Conservation (phyloP, 768 basidiomycete species). For the Aureoboletus auriporus region DNA sequence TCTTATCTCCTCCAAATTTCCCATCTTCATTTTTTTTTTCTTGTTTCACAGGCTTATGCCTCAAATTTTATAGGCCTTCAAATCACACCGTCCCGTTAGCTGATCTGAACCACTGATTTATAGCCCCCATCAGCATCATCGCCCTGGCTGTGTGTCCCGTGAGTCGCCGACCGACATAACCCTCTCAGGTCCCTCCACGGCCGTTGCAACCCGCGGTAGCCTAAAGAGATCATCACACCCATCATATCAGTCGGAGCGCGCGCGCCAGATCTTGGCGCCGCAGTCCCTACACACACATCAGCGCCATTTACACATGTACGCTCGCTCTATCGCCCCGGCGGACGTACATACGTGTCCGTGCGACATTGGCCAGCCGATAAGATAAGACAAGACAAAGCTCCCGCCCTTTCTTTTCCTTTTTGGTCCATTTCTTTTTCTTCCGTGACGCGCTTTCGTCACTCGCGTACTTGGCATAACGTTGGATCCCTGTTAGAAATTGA, state of each 20-base stretch:
- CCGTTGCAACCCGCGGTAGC: slow-evolving; percentile 18
- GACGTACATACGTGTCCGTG: slow-evolving; percentile 19
- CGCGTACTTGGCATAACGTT: slow-evolving; percentile 13
- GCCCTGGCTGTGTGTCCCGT: neutral
- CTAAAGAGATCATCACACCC: slow-evolving; percentile 6
- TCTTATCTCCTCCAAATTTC: slow-evolving; percentile 27
- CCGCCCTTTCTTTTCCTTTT: slow-evolving; percentile 15
- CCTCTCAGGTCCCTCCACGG: slow-evolving; percentile 7
- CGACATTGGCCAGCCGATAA: slow-evolving; percentile 24
- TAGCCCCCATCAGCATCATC: no score
- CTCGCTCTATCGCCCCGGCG: slow-evolving; percentile 19
- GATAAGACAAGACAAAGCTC: slow-evolving; percentile 23
- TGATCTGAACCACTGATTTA: no score
- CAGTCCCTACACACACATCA: slow-evolving; percentile 8
- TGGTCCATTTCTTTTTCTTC: slow-evolving; percentile 5
- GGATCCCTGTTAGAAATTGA: slow-evolving; percentile 2
- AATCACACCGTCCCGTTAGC: no score
- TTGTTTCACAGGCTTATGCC: slow-evolving; percentile 4
- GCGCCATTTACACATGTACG: slow-evolving; percentile 5
- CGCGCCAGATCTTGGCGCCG: slow-evolving; percentile 9
- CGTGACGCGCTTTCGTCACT: neutral
- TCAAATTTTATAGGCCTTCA: slow-evolving; percentile 9
- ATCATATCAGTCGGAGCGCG: neutral
- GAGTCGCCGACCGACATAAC: neutral
- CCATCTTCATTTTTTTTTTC: slow-evolving; percentile 8